Percentiles rank a stretch among this genome's conserved stretches.
Evolutionary conservation across 1,139 yeast species (phyloP).

Genomic region (Scheffersomyces illinoinensis): DNA sequence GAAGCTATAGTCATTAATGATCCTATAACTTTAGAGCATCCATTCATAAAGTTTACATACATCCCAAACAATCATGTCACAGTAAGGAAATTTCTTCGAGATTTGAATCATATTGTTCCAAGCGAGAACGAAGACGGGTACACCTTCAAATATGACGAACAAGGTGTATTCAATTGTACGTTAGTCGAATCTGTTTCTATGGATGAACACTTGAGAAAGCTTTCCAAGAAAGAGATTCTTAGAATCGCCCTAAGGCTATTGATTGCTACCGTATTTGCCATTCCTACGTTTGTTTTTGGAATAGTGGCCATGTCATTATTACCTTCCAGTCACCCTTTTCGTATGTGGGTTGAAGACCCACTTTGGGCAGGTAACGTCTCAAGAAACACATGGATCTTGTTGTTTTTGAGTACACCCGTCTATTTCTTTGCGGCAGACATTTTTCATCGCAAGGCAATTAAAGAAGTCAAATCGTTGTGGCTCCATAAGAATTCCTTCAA

Average conservation of each 20-base stretch:
- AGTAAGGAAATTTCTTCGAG: constrained; percentile 52
- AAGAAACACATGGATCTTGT: constrained; percentile 64
- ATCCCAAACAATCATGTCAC: constrained; percentile 57
- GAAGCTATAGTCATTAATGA: constrained; percentile 58
- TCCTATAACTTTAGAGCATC: constrained; percentile 54
- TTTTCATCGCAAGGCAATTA: constrained; percentile 65
- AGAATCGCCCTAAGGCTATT: constrained; percentile 48
- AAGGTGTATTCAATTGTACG: constrained; percentile 47
- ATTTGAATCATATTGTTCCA: constrained; percentile 47
- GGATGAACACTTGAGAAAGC: constrained; percentile 60
- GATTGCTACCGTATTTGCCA: constrained; percentile 53
- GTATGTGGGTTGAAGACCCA: constrained; percentile 60
- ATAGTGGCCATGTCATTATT: constrained; percentile 67
- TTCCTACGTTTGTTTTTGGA: constrained; percentile 72
- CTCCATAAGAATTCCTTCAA: constrained; percentile 53
- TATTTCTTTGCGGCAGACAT: constrained; percentile 75
- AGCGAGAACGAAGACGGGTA: constrained; percentile 18
- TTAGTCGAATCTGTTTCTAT: constrained; percentile 59
- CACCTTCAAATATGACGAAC: constrained; percentile 19
- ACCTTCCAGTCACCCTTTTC: constrained; percentile 41
- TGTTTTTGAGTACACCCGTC: constrained; percentile 69
- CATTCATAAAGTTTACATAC: constrained; percentile 64
- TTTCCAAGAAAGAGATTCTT: constrained; percentile 51
- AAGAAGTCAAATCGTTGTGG: constrained; percentile 62
- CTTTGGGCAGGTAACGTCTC: constrained; percentile 66